Percentiles rank a stretch among this genome's conserved stretches.
Evolutionary conservation across 2,329 filamentous ascomycete species (phyloP).

Genomic region (Fusarium bulbicola): DNA sequence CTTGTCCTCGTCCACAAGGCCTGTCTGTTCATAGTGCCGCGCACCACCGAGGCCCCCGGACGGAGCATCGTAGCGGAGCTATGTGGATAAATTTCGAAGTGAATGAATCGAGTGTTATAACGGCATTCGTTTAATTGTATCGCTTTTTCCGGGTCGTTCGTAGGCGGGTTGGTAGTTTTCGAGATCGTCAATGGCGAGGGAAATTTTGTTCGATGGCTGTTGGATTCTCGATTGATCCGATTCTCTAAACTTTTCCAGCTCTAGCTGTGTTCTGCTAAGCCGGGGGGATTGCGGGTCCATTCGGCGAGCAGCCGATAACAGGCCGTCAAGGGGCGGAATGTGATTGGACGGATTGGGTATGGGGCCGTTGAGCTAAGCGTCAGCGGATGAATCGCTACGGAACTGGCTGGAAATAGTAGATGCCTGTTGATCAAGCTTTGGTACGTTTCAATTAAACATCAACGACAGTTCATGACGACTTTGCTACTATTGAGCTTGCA

Average conservation of each 20-base stretch:
- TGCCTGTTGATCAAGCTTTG: constrained; percentile 8
- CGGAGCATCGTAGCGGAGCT: constrained; percentile 60
- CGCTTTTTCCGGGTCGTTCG: not conserved
- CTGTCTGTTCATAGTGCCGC: constrained; percentile 48
- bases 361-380: constrained; percentile 20
- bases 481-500: not conserved
- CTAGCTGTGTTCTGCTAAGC: constrained; percentile 35
- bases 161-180: constrained; percentile 3
- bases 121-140: constrained; percentile 22
- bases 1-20: constrained; percentile 34
- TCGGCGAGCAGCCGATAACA: constrained; percentile 29
- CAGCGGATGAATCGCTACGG: constrained; percentile 28
- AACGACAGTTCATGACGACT: not conserved
- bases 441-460: not conserved
- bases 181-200: constrained; percentile 22
- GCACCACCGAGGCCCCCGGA: constrained; percentile 61
- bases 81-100: not conserved
- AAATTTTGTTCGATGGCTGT: constrained; percentile 33
- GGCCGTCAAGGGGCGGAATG: not conserved
- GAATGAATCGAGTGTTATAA: constrained; percentile 2
- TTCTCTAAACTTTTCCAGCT: constrained; percentile 44
- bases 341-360: constrained; percentile 17
- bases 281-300: constrained; percentile 31
- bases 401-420: constrained; percentile 11
- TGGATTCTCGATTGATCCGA: constrained; percentile 32